phyloP scores from a whole-genome alignment of 805 yeast species.

The Zygotorulaspora chibaensis region DNA sequence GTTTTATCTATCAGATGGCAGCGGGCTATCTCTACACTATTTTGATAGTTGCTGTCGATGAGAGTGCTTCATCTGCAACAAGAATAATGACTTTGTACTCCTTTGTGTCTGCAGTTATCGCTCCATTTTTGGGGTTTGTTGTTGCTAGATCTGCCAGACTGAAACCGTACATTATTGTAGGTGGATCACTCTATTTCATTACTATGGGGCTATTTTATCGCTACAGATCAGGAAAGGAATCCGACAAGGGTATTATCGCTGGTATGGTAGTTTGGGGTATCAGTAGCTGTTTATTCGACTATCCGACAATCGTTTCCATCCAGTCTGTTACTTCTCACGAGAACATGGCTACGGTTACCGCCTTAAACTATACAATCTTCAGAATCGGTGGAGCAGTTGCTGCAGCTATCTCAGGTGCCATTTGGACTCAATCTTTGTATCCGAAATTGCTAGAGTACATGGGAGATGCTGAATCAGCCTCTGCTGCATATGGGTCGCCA shows the following conservation, averaged over 20 bases:
- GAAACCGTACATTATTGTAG: conserved; percentile 57
- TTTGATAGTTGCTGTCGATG: conserved; percentile 53
- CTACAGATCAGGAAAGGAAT: conserved; percentile 48
- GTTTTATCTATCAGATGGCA: conserved; percentile 57
- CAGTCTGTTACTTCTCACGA: conserved; percentile 61
- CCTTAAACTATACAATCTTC: conserved; percentile 54
- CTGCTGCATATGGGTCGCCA: conserved; percentile 47
- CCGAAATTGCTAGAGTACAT: conserved; percentile 45
- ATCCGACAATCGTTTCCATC: conserved; percentile 60
- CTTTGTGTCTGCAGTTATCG: conserved; percentile 60
- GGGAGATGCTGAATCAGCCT: conserved; percentile 31
- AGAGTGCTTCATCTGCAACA: conserved; percentile 56
- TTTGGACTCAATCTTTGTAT: conserved; percentile 52
- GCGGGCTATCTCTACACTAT: conserved; percentile 64
- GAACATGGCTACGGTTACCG: conserved; percentile 61
- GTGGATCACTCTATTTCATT: conserved; percentile 36
- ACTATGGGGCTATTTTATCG: conserved; percentile 56
- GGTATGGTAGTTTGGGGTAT: conserved; percentile 61
- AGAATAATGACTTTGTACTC: conserved; percentile 55
- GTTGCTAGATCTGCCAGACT: conserved; percentile 47
- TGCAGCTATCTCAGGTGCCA: conserved; percentile 59
- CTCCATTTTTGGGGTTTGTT: conserved; percentile 53
- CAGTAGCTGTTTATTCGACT: conserved; percentile 71
- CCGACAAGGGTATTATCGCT: conserved; percentile 58
- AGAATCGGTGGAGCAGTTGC: conserved; percentile 65